Conservation (phyloP, 768 basidiomycete genomes). For the Lactifluus hygrophoroides region DNA sequence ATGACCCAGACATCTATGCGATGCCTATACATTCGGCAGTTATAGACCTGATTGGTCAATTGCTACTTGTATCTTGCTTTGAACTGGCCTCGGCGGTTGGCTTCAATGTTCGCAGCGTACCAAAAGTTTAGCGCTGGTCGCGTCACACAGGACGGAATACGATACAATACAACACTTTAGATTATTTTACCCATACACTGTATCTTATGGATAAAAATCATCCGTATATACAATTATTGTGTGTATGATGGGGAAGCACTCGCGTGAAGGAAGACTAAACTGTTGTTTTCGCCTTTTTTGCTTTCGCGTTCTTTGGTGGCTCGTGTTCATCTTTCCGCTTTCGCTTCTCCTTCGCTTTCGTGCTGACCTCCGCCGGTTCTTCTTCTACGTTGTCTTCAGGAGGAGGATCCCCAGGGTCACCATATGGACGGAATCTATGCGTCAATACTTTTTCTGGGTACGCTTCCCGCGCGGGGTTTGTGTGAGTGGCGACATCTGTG, state of each 20-base stretch:
- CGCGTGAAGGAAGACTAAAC: background rate
- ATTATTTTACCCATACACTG: background rate
- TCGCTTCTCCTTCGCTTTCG: background rate
- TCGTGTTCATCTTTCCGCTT: constrained; percentile 11
- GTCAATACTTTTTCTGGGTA: constrained; percentile 16
- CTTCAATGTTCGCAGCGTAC: constrained; percentile 22
- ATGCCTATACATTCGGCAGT: constrained; percentile 87
- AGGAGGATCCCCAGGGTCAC: constrained; percentile 6
- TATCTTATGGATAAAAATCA: background rate
- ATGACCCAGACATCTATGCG: constrained; percentile 90
- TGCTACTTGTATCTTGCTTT: constrained; percentile 70
- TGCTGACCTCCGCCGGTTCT: background rate
- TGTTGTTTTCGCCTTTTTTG: constrained; percentile 12
- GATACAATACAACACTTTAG: too few relatives aligned
- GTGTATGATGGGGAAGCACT: background rate
- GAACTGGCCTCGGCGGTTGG: constrained; percentile 49
- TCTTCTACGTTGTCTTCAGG: background rate
- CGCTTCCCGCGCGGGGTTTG: constrained; percentile 13
- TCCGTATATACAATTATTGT: background rate
- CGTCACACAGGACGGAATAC: too few relatives aligned
- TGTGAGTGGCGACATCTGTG: background rate
- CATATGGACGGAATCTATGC: constrained; percentile 18
- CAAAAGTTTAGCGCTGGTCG: background rate
- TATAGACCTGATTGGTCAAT: constrained; percentile 78
- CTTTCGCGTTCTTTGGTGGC: constrained; percentile 10